A percentile compares a stretch with the other conserved stretches of the same genome.
Evolutionary conservation across 768 basidiomycete species (phyloP).

Genomic region (Suillus tomentosus): DNA sequence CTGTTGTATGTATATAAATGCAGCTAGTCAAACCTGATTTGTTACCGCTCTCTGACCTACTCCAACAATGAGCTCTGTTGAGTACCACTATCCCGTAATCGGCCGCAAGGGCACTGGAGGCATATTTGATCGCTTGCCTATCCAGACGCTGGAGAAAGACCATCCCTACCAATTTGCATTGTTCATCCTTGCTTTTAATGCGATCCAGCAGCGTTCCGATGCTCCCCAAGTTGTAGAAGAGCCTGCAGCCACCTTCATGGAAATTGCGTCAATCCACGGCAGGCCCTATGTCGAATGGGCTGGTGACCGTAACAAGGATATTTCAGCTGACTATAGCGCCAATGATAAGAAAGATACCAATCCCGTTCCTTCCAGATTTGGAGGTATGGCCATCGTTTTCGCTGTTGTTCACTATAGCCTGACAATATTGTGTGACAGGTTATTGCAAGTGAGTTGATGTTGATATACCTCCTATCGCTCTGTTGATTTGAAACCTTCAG

Average conservation of each 20-base stretch:
- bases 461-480: not conserved
- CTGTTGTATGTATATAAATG: not conserved
- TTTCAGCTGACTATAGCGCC: slow-evolving; percentile 20
- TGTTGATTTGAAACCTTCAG: slow-evolving; percentile 11
- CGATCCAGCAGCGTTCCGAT: slow-evolving; percentile 15
- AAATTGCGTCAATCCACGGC: slow-evolving; percentile 28
- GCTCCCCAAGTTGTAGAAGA: not conserved
- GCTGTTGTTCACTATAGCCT: not conserved
- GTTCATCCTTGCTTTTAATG: slow-evolving; percentile 26
- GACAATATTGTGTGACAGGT: slow-evolving; percentile 15
- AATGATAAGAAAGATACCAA: slow-evolving; percentile 27
- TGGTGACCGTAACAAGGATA: slow-evolving; percentile 25
- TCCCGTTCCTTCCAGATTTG: slow-evolving; percentile 29
- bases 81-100: slow-evolving; percentile 23
- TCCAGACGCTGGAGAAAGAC: slow-evolving; percentile 22
- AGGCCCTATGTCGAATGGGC: slow-evolving; percentile 28
- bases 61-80: not conserved
- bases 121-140: slow-evolving; percentile 24
- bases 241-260: slow-evolving; percentile 21
- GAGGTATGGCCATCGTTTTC: slow-evolving; percentile 19
- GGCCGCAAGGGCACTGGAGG: slow-evolving; percentile 21
- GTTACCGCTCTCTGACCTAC: not conserved
- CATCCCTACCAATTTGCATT: slow-evolving; percentile 31
- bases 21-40: too few relatives aligned
- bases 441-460: slow-evolving; percentile 30